Base-by-base conservation (phyloP, 169 alveolate genomes). In the Plasmodium billcollinsi region DNA sequence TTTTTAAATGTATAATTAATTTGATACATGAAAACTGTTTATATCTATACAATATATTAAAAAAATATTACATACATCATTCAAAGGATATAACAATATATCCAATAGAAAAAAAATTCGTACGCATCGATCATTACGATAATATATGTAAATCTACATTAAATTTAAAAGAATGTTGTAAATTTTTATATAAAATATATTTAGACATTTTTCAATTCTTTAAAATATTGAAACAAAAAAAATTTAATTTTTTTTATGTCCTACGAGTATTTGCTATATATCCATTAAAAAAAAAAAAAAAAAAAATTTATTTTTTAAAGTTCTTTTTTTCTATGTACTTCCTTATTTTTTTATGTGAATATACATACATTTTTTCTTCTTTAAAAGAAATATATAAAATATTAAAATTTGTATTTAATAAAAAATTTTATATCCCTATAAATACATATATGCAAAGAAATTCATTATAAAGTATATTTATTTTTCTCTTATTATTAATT, bases 1-100 rank as follows among this genome's bases (percentile, higher is more conserved):
- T 67, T 83, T 83, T 69, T 47, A 83, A 69, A 73, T 83, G 85
- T 47, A 69, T 83, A 69, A 43, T 83, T 58, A 67, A 67, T 49
- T 4, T 63, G 6, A 83, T 83, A 9, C 73, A 83, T 69, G 91
- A 83, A 18, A 33, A 83, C 61, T 58, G 85, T 52, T 67, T 69
- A 66, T 21, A 83, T 21, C 59, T 83, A 67, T 69, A 62, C 70
- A 29, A 61, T 14, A 26, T 67, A 66, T 20, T 83, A 2, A 56
- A 61, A 45, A 49, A 33, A 15, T 12, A 15, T 62, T 8, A 1
- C 9, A 39, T 1, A 39, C 47, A 43, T 67, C 45, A 11, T 33
- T 3, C 58, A 1, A 67, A 67, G 7, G 47, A 18, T 39, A 39
- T 54, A 56, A 56, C 24, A 56, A 39, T 39, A 39, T 39, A 5